Evolutionary conservation across 208 protist genomes (phyloP).

Genomic region (Zelonia costaricensis): DNA sequence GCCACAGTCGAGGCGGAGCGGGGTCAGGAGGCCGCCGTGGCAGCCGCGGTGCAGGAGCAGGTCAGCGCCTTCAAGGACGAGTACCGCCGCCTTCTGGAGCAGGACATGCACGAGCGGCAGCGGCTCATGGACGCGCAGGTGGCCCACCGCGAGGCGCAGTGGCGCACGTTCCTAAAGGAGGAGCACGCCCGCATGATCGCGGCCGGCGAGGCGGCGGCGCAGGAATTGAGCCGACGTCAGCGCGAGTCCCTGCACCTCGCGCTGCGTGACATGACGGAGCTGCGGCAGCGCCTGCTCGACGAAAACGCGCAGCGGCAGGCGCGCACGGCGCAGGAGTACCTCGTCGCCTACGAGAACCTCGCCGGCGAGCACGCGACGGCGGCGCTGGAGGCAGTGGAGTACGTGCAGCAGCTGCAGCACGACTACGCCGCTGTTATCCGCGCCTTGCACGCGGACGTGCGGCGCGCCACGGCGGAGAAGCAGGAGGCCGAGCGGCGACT

Average conservation of each 20-base stretch:
- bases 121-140: conserved; percentile 42
- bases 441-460: conserved; percentile 30
- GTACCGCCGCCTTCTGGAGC: conserved; percentile 43
- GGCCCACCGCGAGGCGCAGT: conserved; percentile 31
- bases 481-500: conserved; percentile 23
- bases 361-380: conserved; percentile 30
- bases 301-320: conserved; percentile 44
- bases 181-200: conserved; percentile 29
- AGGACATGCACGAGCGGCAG: conserved; percentile 36
- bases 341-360: conserved; percentile 28
- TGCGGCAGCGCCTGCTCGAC: conserved; percentile 44
- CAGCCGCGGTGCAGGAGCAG: conserved; percentile 37
- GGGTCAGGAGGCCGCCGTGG: conserved; percentile 21
- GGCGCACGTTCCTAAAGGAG: conserved; percentile 26
- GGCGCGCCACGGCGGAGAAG: conserved; percentile 19
- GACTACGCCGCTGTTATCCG: conserved; percentile 33
- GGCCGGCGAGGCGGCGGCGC: conserved; percentile 9
- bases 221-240: conserved; percentile 25
- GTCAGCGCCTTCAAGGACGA: conserved; percentile 47
- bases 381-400: conserved; percentile 24
- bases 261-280: conserved; percentile 51
- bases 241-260: conserved; percentile 49
- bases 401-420: conserved; percentile 30
- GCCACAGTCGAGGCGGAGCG: conserved; percentile 12
- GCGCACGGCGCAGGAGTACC: conserved; percentile 31